A percentile compares a stretch with the other conserved stretches of the same genome.
phyloP scores from a whole-genome alignment of 2,329 filamentous ascomycete species.

The Elsinoe fawcettii region DNA sequence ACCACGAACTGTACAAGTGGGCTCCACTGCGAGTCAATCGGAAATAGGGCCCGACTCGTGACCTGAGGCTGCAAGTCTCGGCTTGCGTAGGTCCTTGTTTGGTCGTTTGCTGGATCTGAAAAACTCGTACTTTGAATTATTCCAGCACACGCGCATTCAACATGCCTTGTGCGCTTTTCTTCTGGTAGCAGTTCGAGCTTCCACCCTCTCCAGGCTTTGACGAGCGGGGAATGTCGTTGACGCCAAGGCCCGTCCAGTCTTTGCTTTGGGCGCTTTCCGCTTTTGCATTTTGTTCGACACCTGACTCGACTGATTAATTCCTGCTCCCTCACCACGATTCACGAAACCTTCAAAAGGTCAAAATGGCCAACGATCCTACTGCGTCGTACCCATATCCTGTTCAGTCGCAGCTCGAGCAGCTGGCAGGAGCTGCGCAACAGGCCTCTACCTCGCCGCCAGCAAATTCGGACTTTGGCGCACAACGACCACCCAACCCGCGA shows the following conservation, averaged over 20 bases:
- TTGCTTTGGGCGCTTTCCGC: background rate
- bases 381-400: slow-evolving; percentile 12
- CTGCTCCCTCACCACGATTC: slow-evolving; percentile 7
- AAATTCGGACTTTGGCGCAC: slow-evolving; percentile 6
- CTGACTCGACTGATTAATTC: slow-evolving; percentile 5
- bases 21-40: slow-evolving; percentile 5
- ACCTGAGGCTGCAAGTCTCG: slow-evolving; percentile 4
- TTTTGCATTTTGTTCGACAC: slow-evolving; percentile 6
- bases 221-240: slow-evolving; percentile 6
- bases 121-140: background rate
- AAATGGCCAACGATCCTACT: slow-evolving; percentile 11
- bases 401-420: slow-evolving; percentile 14
- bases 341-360: background rate
- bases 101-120: background rate
- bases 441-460: slow-evolving; percentile 6
- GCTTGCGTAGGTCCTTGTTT: slow-evolving; percentile 5
- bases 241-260: background rate
- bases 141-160: background rate
- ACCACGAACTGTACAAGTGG: background rate
- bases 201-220: background rate
- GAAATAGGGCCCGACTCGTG: slow-evolving; percentile 11
- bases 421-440: slow-evolving; percentile 13
- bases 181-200: background rate
- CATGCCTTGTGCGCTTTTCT: background rate
- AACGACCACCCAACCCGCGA: slow-evolving; percentile 17